These are phyloP conservation scores for Lumnitzera racemosa DNA, from an alignment of 345 rosid species.

Conservation along the genomic window DNA sequence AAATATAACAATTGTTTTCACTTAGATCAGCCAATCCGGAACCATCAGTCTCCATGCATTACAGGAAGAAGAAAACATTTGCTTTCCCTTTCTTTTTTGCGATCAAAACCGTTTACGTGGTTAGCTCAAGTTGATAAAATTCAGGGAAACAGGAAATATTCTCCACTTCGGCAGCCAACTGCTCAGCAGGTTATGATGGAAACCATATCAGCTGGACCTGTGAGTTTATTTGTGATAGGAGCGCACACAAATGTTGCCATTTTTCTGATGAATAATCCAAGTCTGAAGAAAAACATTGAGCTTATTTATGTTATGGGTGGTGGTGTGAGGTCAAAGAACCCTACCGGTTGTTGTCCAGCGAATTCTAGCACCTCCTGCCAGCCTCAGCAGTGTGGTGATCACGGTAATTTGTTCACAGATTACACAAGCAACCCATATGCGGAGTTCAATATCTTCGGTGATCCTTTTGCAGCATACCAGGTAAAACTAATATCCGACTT, in stretches of 20 bases:
- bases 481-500: conserved; percentile 13
- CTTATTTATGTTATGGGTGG: conserved; percentile 87
- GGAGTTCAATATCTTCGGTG: conserved; percentile 76
- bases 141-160: conserved; percentile 74
- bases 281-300: conserved; percentile 63
- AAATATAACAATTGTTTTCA: too few species aligned
- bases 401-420: conserved; percentile 65
- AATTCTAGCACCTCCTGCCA: conserved; percentile 39
- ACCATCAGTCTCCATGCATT: too few species aligned
- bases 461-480: conserved; percentile 92
- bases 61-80: too few species aligned
- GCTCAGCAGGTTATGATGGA: conserved; percentile 75
- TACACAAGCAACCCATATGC: conserved; percentile 76
- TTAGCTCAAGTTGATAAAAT: conserved; percentile 10
- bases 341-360: conserved; percentile 58
- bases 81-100: too few species aligned
- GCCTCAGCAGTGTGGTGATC: conserved; percentile 55
- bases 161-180: conserved; percentile 67
- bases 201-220: conserved; percentile 62
- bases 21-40: too few species aligned
- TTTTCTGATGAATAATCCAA: conserved; percentile 73
- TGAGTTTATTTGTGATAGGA: conserved; percentile 47
- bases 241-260: conserved; percentile 71
- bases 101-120: neutral
- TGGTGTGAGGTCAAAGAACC: conserved; percentile 58